A percentile compares a stretch with the other conserved stretches of the same genome.
phyloP scores from a whole-genome alignment of 805 yeast genomes.

The Jamesozyma hellenica region DNA sequence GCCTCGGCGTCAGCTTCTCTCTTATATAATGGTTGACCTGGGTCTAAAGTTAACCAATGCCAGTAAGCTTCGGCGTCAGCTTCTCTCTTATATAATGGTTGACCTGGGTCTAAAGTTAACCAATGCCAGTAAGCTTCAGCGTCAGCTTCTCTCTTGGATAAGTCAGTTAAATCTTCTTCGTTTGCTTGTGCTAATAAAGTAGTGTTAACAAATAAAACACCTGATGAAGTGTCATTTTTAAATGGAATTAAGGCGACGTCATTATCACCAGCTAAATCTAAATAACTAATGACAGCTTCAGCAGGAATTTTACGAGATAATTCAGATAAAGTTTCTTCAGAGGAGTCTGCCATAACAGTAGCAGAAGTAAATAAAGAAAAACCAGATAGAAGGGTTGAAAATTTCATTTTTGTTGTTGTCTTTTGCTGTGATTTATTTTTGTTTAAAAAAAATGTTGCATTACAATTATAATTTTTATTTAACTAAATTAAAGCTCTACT shows the following conservation, averaged over 20 bases:
- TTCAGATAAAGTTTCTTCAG: not conserved
- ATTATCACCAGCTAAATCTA: conserved; percentile 20
- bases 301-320: conserved; percentile 15
- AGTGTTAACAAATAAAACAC: conserved; percentile 25
- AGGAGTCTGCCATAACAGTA: conserved; percentile 7
- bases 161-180: conserved; percentile 4
- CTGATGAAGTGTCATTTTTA: conserved; percentile 22
- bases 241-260: conserved; percentile 25
- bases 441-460: too few species aligned
- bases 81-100: conserved; percentile 24
- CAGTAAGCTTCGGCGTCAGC: conserved; percentile 24
- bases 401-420: conserved; percentile 10
- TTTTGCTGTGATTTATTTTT: too few species aligned
- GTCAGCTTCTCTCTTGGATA: conserved; percentile 23
- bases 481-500: too few species aligned
- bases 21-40: conserved; percentile 22
- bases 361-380: conserved; percentile 9
- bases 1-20: conserved; percentile 26
- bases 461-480: too few species aligned
- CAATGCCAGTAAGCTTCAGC: conserved; percentile 23
- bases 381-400: conserved; percentile 11
- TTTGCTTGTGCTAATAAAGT: conserved; percentile 22
- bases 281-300: conserved; percentile 25
- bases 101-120: conserved; percentile 19
- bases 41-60: conserved; percentile 20